These are phyloP conservation scores for Aphanomyces stellatus DNA, from an alignment of 352 stramenopile species.

Conservation along the genomic window DNA sequence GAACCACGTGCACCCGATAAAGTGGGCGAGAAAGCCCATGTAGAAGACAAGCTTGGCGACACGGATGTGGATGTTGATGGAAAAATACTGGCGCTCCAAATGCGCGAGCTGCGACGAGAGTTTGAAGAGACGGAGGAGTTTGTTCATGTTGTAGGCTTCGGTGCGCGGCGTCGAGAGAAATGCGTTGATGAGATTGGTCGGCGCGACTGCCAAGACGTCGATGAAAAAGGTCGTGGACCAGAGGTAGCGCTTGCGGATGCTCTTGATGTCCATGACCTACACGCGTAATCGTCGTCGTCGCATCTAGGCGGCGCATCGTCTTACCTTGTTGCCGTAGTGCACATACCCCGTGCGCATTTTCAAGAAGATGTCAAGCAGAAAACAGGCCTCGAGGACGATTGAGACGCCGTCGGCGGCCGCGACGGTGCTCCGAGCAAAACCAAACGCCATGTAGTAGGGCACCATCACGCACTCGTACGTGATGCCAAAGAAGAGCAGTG, in stretches of 20 bases:
- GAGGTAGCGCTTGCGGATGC: not conserved
- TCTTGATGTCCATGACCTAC: constrained; percentile 18
- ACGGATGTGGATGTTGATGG: constrained; percentile 37
- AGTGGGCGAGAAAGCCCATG: constrained; percentile 40
- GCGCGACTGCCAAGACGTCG: not conserved
- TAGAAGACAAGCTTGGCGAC: constrained; percentile 50
- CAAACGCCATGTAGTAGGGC: constrained; percentile 4
- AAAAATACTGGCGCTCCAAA: constrained; percentile 45
- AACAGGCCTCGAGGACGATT: constrained; percentile 35
- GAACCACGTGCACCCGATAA: constrained; percentile 52
- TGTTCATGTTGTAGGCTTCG: constrained; percentile 47
- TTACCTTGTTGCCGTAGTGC: constrained; percentile 49
- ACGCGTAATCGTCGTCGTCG: not conserved
- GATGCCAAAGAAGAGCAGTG: constrained; percentile 7
- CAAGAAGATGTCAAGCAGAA: constrained; percentile 40
- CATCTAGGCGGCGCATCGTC: not conserved
- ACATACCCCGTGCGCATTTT: constrained; percentile 41
- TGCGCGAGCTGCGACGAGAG: constrained; percentile 34
- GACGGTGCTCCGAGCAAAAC: not conserved
- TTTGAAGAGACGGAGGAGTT: constrained; percentile 47
- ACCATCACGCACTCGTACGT: not conserved
- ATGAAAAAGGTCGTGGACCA: not conserved
- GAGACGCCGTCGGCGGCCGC: constrained; percentile 20
- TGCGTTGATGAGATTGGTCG: constrained; percentile 40
- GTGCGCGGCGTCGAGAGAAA: constrained; percentile 21